Evolutionary conservation across 2,329 filamentous ascomycete species (phyloP).

Genomic region (Huntiella omanensis): DNA sequence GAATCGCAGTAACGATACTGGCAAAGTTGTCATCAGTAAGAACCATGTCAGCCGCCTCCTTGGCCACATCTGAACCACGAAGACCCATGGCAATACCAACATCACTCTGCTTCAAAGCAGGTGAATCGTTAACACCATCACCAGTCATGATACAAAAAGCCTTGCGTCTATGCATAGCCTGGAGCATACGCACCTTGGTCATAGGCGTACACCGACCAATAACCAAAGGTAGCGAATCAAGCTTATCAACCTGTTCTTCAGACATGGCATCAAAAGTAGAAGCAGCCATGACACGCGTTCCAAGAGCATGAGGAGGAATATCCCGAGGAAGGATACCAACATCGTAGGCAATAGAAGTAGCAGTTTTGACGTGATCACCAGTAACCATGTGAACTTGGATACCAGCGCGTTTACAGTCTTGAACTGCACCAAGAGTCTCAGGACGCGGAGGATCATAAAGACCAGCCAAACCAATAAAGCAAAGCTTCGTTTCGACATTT

Average conservation of each 20-base stretch:
- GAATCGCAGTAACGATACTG: constrained; percentile 54
- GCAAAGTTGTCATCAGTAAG: constrained; percentile 80
- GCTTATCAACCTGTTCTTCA: constrained; percentile 41
- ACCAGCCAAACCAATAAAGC: constrained; percentile 51
- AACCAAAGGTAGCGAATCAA: constrained; percentile 44
- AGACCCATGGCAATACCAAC: constrained; percentile 61
- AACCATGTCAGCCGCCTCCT: constrained; percentile 74
- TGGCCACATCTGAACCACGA: constrained; percentile 53
- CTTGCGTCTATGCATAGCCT: constrained; percentile 49
- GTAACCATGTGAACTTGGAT: constrained; percentile 53
- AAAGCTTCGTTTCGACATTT: constrained; percentile 35
- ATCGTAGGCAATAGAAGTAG: constrained; percentile 44
- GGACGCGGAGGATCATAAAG: constrained; percentile 54
- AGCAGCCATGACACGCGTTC: constrained; percentile 39
- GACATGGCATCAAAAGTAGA: constrained; percentile 42
- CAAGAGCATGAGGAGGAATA: constrained; percentile 20
- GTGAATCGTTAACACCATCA: constrained; percentile 58
- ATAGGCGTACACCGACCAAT: constrained; percentile 50
- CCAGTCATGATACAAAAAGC: constrained; percentile 58
- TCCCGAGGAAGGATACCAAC: constrained; percentile 37
- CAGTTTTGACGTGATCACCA: constrained; percentile 49
- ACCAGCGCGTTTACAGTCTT: constrained; percentile 39
- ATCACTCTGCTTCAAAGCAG: constrained; percentile 52
- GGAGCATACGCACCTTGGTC: constrained; percentile 59
- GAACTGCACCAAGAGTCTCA: constrained; percentile 44